Conservation (phyloP, 2,329 filamentous ascomycete species). For the Cercospora berteroae region DNA sequence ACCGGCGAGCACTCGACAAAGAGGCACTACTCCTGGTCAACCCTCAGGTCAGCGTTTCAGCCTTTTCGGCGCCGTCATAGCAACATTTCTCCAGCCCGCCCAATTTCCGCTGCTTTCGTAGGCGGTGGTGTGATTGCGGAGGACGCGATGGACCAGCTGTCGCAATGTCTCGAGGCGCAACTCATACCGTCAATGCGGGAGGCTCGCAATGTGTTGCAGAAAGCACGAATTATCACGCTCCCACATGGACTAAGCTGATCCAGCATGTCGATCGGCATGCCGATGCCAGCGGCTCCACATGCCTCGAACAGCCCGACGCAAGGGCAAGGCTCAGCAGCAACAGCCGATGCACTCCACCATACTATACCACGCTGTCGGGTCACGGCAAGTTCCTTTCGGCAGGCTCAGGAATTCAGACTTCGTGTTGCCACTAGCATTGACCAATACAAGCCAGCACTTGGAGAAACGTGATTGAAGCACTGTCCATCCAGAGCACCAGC, state of each 20-base stretch:
- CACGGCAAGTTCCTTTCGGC: not conserved
- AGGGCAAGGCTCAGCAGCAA: not conserved
- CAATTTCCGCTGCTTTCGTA: not conserved
- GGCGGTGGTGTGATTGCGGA: not conserved
- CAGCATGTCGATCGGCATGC: constrained; percentile 5
- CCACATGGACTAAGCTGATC: not conserved
- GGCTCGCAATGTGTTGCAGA: not conserved
- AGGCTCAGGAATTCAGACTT: not conserved
- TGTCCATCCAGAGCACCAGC: not conserved
- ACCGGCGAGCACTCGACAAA: not conserved
- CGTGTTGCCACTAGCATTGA: not conserved
- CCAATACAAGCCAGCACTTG: not conserved
- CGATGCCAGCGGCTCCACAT: not conserved
- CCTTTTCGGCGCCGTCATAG: not conserved
- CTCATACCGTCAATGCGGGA: not conserved
- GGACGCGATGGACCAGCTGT: not conserved
- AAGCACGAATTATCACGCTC: not conserved
- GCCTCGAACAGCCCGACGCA: constrained; percentile 6
- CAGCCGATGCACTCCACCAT: constrained; percentile 1
- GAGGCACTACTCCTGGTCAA: not conserved
- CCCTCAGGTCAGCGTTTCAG: not conserved
- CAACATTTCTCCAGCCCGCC: not conserved
- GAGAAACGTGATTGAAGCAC: not conserved
- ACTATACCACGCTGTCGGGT: not conserved
- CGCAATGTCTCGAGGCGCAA: not conserved